A percentile compares a stretch with the other conserved stretches of the same genome.
These are phyloP conservation scores for Kodamaea jinghongensis DNA, from an alignment of 805 yeast genomes.

Conservation along the genomic window DNA sequence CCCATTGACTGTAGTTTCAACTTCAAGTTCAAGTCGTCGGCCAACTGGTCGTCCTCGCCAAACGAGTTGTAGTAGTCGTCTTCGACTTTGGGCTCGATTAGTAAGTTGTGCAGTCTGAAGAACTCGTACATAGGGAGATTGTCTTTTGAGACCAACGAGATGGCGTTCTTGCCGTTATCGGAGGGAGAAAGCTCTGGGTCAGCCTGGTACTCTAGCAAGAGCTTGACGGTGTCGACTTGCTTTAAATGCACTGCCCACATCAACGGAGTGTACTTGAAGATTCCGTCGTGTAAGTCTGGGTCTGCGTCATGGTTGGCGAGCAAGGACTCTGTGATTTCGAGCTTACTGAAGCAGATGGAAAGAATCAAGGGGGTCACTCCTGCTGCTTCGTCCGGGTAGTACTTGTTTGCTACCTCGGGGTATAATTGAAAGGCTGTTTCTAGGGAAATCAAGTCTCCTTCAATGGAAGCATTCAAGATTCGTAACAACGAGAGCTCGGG, in stretches of 20 bases:
- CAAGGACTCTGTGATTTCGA: constrained; percentile 45
- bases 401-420: constrained; percentile 20
- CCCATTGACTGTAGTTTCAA: constrained; percentile 32
- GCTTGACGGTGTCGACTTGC: constrained; percentile 51
- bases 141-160: constrained; percentile 55
- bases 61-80: constrained; percentile 9
- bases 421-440: constrained; percentile 24
- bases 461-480: constrained; percentile 32
- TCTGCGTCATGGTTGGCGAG: constrained; percentile 44
- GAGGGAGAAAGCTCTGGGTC: constrained; percentile 47
- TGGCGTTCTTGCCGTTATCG: constrained; percentile 46
- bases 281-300: constrained; percentile 49
- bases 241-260: constrained; percentile 84
- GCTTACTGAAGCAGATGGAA: constrained; percentile 54
- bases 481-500: constrained; percentile 16
- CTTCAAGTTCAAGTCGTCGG: constrained; percentile 34
- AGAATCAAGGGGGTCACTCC: constrained; percentile 43
- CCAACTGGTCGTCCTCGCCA: constrained; percentile 11
- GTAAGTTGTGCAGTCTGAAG: constrained; percentile 50
- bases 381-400: constrained; percentile 22
- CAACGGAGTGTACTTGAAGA: constrained; percentile 58
- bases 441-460: constrained; percentile 36
- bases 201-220: constrained; percentile 62
- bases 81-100: constrained; percentile 14
- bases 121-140: constrained; percentile 52